phyloP scores from a whole-genome alignment of 352 stramenopile species.

The Elongisporangium anandrum region DNA sequence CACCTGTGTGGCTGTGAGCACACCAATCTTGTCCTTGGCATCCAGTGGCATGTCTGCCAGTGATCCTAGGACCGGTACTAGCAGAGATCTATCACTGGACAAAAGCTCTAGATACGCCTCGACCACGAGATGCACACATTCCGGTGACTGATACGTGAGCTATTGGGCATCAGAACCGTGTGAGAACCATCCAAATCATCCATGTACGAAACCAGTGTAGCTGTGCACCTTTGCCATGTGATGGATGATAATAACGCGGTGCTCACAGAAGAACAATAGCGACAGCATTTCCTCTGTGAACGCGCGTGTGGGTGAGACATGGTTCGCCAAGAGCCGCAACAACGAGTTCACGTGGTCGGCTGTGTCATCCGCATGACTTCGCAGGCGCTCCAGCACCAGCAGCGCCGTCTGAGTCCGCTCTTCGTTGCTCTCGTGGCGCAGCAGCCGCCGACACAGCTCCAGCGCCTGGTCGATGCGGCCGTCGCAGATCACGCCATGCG shows the following conservation, averaged over 20 bases:
- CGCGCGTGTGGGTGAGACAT: constrained; percentile 58
- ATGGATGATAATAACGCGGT: constrained; percentile 75
- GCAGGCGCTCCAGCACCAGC: constrained; percentile 69
- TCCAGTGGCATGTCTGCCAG: constrained; percentile 71
- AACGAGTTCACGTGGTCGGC: constrained; percentile 66
- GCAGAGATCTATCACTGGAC: constrained; percentile 61
- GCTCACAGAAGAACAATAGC: constrained; percentile 67
- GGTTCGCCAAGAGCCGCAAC: constrained; percentile 70
- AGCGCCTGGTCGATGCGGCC: constrained; percentile 32
- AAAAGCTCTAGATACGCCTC: constrained; percentile 73
- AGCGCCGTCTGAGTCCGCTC: constrained; percentile 43
- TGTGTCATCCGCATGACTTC: constrained; percentile 39
- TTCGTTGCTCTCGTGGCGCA: constrained; percentile 37
- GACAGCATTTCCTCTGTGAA: constrained; percentile 73
- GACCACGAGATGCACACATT: constrained; percentile 75
- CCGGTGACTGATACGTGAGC: constrained; percentile 78
- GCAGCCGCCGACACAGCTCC: constrained; percentile 46
- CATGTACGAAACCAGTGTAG: not conserved
- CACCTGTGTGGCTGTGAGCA: constrained; percentile 66
- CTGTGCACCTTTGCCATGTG: constrained; percentile 61
- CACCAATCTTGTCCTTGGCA: constrained; percentile 48
- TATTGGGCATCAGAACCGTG: no score
- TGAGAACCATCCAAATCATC: no score
- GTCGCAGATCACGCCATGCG: constrained; percentile 40
- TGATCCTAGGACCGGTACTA: constrained; percentile 77